Evolutionary conservation across 2,329 filamentous ascomycete species (phyloP).

Genomic region (Fusarium lateritium): DNA sequence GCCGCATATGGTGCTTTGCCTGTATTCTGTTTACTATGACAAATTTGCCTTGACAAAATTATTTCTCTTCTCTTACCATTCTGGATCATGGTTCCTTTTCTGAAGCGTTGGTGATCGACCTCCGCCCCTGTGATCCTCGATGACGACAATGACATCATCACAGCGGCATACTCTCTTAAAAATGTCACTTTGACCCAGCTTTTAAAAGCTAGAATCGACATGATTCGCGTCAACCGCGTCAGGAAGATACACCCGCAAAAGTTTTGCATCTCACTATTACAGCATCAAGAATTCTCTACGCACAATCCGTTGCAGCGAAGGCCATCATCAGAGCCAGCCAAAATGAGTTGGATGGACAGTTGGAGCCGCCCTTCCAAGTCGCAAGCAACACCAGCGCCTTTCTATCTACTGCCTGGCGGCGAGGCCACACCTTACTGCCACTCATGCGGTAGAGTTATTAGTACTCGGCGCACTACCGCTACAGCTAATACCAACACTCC

Average conservation of each 20-base stretch:
- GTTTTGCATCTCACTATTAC: rapidly evolving
- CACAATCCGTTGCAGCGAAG: not conserved
- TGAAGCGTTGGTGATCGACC: not conserved
- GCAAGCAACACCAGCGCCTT: slow-evolving; percentile 64
- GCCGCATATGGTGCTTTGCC: too few species aligned
- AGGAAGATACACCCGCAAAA: rapidly evolving
- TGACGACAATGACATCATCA: slow-evolving; percentile 42
- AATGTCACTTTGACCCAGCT: not conserved
- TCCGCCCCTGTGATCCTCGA: not conserved
- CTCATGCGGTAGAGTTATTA: slow-evolving; percentile 70
- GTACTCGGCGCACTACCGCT: slow-evolving; percentile 52
- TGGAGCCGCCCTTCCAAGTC: slow-evolving; percentile 59
- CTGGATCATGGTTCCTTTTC: not conserved
- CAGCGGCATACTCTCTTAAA: not conserved
- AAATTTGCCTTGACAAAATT: too few species aligned
- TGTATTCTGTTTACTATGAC: too few species aligned
- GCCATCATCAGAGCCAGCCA: not conserved
- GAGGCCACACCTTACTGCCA: slow-evolving; percentile 69
- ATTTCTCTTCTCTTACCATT: too few species aligned
- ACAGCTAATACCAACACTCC: slow-evolving; percentile 43
- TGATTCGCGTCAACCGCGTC: not conserved
- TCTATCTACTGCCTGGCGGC: slow-evolving; percentile 64
- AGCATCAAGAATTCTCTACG: not conserved
- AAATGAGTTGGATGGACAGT: slow-evolving; percentile 61
- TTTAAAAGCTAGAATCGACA: not conserved